A percentile compares a stretch with the other conserved stretches of the same genome.
phyloP scores from a whole-genome alignment of 768 basidiomycete genomes.

The Hygrocybe coccinea region DNA sequence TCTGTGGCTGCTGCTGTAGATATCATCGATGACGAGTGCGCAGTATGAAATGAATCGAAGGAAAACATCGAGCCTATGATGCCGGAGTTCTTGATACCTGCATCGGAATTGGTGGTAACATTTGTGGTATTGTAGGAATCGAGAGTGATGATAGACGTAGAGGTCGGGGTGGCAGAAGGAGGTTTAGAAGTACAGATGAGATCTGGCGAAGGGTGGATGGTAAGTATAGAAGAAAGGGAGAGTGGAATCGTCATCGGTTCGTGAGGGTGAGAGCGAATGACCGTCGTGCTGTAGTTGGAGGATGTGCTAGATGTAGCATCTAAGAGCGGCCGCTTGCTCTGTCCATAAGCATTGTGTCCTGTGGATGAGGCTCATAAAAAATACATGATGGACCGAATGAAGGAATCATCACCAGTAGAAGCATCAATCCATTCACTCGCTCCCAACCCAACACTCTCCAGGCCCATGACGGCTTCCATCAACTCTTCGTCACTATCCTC shows the following conservation, averaged over 20 bases:
- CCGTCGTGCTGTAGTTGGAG: slow-evolving; percentile 68
- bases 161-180: slow-evolving; percentile 24
- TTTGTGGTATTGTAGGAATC: slow-evolving; percentile 16
- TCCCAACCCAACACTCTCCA: slow-evolving; percentile 37
- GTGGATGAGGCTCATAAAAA: slow-evolving; percentile 13
- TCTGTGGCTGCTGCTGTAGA: slow-evolving; percentile 63
- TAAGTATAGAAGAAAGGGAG: slow-evolving; percentile 68
- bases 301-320: slow-evolving; percentile 31
- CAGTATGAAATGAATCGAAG: slow-evolving; percentile 29
- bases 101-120: slow-evolving; percentile 6
- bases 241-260: slow-evolving; percentile 40
- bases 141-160: slow-evolving; percentile 18
- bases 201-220: slow-evolving; percentile 54
- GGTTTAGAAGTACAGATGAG: slow-evolving; percentile 44
- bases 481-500: slow-evolving; percentile 61
- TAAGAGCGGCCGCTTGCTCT: slow-evolving; percentile 44
- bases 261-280: slow-evolving; percentile 49
- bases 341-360: slow-evolving; percentile 32
- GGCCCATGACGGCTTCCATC: slow-evolving; percentile 41
- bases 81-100: slow-evolving; percentile 20
- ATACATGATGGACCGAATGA: slow-evolving; percentile 4
- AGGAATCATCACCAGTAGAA: slow-evolving; percentile 23
- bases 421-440: slow-evolving; percentile 41
- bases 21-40: slow-evolving; percentile 60
- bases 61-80: slow-evolving; percentile 49